These are phyloP conservation scores for Saposhnikovia divaricata DNA, from an alignment of 129 eudicot genomes.

Conservation along the genomic window DNA sequence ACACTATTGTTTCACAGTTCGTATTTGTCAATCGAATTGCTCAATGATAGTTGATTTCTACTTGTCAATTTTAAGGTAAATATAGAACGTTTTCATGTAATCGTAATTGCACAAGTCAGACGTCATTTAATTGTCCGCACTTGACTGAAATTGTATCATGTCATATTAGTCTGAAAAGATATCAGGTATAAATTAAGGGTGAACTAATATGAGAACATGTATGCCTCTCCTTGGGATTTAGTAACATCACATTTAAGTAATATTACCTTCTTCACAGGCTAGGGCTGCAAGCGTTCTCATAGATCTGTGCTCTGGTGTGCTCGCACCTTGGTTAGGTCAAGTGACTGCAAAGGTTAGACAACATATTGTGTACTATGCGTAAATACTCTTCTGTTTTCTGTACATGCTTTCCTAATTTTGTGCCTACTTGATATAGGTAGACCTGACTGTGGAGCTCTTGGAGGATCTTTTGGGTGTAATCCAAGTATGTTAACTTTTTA, in stretches of 20 bases:
- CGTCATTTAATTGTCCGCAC: not conserved
- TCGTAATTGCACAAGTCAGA: not conserved
- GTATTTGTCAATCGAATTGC: not conserved
- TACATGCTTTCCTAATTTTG: slow-evolving; percentile 4
- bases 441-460: slow-evolving; percentile 78
- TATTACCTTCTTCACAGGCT: slow-evolving; percentile 41
- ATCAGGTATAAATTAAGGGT: not conserved
- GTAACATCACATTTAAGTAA: not conserved
- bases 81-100: not conserved
- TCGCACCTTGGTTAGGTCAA: slow-evolving; percentile 94
- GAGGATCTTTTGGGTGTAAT: slow-evolving; percentile 89
- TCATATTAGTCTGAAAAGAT: not conserved
- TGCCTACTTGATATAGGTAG: slow-evolving; percentile 43
- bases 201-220: not conserved
- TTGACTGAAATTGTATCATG: not conserved
- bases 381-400: not conserved
- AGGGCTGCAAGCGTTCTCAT: slow-evolving; percentile 87
- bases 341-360: slow-evolving; percentile 67
- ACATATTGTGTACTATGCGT: not conserved
- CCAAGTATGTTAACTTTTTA: slow-evolving; percentile 38
- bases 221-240: not conserved
- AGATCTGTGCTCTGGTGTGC: slow-evolving; percentile 79
- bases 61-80: not conserved
- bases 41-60: not conserved
- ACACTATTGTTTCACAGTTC: not conserved